Conservation (phyloP, 2,329 filamentous ascomycete species). For the Dactylellina leptospora region DNA sequence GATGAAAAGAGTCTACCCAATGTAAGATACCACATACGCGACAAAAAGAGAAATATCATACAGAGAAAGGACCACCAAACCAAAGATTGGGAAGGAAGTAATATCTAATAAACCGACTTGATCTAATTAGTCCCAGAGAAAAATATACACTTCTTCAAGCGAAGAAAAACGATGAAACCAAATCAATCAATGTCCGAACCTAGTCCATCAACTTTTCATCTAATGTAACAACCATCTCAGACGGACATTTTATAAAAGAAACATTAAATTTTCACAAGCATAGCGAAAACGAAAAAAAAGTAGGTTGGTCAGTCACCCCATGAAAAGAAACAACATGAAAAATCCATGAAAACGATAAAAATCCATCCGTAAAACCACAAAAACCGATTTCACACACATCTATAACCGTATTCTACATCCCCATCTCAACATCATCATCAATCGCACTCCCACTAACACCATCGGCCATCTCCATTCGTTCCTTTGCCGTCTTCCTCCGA, state of each 20-base stretch:
- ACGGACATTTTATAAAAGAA: background rate
- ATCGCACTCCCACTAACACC: constrained; percentile 59
- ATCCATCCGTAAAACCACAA: constrained; percentile 21
- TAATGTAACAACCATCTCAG: background rate
- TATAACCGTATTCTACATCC: constrained; percentile 37
- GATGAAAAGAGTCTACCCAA: too few relatives aligned
- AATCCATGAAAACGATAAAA: background rate
- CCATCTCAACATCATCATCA: constrained; percentile 44
- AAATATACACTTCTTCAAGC: too few relatives aligned
- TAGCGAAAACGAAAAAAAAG: constrained; percentile 1
- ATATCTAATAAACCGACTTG: too few relatives aligned
- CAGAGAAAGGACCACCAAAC: too few relatives aligned
- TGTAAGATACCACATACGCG: too few relatives aligned
- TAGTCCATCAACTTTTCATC: background rate
- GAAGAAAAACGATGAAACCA: background rate
- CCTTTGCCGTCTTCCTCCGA: constrained; percentile 70
- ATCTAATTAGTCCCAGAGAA: too few relatives aligned
- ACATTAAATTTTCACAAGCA: background rate
- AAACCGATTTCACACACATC: background rate
- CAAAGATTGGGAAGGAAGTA: background rate
- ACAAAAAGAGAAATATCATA: too few relatives aligned
- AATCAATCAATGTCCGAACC: background rate
- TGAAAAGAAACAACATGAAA: constrained; percentile 13
- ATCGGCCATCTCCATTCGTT: constrained; percentile 74
- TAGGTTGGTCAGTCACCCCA: too few relatives aligned